These are phyloP conservation scores for Phytopythium aichiense DNA, from an alignment of 352 stramenopile species.

Conservation along the genomic window DNA sequence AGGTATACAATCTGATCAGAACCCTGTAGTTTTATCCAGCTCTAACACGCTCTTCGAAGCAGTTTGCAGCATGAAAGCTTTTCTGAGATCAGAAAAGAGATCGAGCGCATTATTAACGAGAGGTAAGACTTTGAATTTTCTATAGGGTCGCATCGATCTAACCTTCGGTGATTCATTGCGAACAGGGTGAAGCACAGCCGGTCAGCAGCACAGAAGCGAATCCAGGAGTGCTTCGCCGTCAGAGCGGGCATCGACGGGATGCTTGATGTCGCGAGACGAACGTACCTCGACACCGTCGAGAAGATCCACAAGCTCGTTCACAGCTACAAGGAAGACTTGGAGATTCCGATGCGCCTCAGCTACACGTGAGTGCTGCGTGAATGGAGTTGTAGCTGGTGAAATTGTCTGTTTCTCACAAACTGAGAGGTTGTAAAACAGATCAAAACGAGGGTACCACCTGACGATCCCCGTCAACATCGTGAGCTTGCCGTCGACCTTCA, in stretches of 20 bases:
- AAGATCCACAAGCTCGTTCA: constrained; percentile 76
- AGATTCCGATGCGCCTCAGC: constrained; percentile 60
- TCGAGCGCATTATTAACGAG: constrained; percentile 75
- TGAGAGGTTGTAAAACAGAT: constrained; percentile 14
- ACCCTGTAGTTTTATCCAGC: constrained; percentile 9
- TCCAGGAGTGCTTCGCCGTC: constrained; percentile 84
- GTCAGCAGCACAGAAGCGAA: constrained; percentile 73
- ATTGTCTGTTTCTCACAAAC: neutral
- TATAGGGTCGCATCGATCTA: neutral
- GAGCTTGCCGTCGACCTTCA: constrained; percentile 53
- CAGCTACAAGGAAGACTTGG: constrained; percentile 66
- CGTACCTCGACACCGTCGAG: constrained; percentile 81
- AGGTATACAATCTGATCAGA: constrained; percentile 29
- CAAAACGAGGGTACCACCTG: constrained; percentile 72
- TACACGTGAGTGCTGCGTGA: constrained; percentile 55
- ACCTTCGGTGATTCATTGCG: neutral
- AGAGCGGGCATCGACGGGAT: constrained; percentile 79
- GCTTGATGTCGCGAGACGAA: constrained; percentile 77
- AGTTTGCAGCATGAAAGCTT: constrained; percentile 62
- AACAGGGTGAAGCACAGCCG: constrained; percentile 57
- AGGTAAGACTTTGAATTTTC: constrained; percentile 23
- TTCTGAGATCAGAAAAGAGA: constrained; percentile 42
- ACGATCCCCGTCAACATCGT: constrained; percentile 45
- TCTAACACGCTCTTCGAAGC: neutral
- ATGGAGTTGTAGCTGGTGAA: neutral